Conservation (phyloP, 768 basidiomycete species). For the Russula foetens region DNA sequence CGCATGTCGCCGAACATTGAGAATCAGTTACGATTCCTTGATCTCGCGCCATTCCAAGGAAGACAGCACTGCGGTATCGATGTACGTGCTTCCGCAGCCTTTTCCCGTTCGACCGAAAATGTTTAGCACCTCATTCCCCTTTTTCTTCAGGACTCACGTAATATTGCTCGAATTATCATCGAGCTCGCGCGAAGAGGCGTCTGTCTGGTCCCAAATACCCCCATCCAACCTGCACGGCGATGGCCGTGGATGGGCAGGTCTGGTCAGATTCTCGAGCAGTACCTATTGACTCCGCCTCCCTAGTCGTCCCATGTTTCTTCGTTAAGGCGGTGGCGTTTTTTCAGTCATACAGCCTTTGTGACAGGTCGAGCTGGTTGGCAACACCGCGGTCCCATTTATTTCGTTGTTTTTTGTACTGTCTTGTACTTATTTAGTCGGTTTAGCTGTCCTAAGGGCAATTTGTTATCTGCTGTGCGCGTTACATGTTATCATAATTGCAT, state of each 20-base stretch:
- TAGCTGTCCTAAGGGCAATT: too few relatives aligned
- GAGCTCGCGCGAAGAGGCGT: conserved; percentile 69
- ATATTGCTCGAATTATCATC: conserved; percentile 73
- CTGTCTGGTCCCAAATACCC: conserved; percentile 62
- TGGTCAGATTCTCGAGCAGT: conserved; percentile 54
- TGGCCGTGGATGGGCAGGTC: conserved; percentile 85
- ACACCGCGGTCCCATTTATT: too few relatives aligned
- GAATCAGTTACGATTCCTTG: conserved; percentile 67
- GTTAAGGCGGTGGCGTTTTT: background rate
- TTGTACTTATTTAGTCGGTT: too few relatives aligned
- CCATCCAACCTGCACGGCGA: conserved; percentile 53
- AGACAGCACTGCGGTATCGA: conserved; percentile 85
- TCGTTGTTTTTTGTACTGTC: too few relatives aligned
- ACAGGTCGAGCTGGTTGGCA: too few relatives aligned
- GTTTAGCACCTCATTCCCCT: too few relatives aligned
- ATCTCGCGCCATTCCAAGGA: conserved; percentile 69
- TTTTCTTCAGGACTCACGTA: conserved; percentile 70
- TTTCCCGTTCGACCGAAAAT: too few relatives aligned
- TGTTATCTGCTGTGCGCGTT: too few relatives aligned
- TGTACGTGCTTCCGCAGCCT: conserved; percentile 41
- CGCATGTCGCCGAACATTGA: conserved; percentile 51
- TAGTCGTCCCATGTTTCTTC: background rate
- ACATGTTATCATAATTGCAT: too few relatives aligned
- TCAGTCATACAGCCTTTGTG: background rate
- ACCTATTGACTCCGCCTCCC: conserved; percentile 8